A percentile compares a stretch with the other conserved stretches of the same genome.
Evolutionary conservation across 208 protist genomes (phyloP).

Genomic region (Endotrypanum monterogeii): DNA sequence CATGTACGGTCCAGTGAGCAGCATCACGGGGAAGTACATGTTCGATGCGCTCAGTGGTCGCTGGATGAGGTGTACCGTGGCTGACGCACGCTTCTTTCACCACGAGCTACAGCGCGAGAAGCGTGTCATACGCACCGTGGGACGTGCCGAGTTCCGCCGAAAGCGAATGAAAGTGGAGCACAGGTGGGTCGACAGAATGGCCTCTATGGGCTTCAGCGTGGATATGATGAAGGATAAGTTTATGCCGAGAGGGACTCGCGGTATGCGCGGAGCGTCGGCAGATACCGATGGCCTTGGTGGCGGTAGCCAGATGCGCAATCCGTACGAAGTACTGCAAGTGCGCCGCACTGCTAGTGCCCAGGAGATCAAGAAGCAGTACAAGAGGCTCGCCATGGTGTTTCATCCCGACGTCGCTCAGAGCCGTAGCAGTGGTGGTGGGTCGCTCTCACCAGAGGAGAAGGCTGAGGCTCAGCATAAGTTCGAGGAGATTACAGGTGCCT

Average conservation of each 20-base stretch:
- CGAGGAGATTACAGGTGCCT: conserved; percentile 70
- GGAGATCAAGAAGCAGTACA: conserved; percentile 85
- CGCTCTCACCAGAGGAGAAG: conserved; percentile 39
- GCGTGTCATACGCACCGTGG: conserved; percentile 69
- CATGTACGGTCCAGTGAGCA: conserved; percentile 65
- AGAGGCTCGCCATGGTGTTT: conserved; percentile 86
- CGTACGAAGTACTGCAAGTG: conserved; percentile 78
- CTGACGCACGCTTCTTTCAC: conserved; percentile 41
- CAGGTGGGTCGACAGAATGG: conserved; percentile 60
- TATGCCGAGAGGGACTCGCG: neutral
- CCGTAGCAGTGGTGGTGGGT: conserved; percentile 11
- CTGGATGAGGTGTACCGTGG: conserved; percentile 65
- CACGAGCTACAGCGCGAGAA: conserved; percentile 67
- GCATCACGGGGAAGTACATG: conserved; percentile 56
- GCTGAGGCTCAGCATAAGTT: conserved; percentile 61
- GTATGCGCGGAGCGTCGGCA: neutral
- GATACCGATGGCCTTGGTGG: neutral
- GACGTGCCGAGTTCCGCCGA: conserved; percentile 74
- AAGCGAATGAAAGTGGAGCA: conserved; percentile 63
- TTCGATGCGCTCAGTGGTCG: conserved; percentile 78
- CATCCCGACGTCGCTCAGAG: conserved; percentile 79
- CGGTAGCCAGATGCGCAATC: conserved; percentile 37
- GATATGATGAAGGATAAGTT: conserved; percentile 52
- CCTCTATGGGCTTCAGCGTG: conserved; percentile 79
- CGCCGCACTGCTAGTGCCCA: conserved; percentile 56